Conservation (phyloP, 805 yeast genomes). For the Lipomyces anomalus region DNA sequence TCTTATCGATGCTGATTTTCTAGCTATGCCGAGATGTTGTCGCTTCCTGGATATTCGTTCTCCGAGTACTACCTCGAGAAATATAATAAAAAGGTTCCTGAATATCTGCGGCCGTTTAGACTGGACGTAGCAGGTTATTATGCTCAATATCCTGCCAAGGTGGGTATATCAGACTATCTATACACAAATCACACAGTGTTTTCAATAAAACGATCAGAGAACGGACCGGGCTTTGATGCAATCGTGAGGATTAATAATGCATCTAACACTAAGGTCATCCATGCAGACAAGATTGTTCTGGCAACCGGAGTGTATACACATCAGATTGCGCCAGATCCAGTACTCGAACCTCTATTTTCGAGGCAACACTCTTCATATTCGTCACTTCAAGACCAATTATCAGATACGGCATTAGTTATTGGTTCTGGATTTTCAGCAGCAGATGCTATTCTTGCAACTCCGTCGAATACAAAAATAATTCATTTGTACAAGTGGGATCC, state of each 20-base stretch:
- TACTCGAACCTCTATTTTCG: constrained; percentile 18
- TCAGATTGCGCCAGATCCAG: constrained; percentile 19
- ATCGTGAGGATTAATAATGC: constrained; percentile 12
- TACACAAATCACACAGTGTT: constrained; percentile 18
- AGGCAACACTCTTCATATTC: constrained; percentile 3
- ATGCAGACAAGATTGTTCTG: constrained; percentile 17
- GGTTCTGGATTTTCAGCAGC: constrained; percentile 36
- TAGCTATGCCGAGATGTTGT: constrained; percentile 34
- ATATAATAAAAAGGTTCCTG: constrained; percentile 12
- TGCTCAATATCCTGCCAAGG: constrained; percentile 26
- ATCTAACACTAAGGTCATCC: constrained; percentile 7
- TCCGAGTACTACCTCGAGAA: constrained; percentile 20
- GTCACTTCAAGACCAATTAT: constrained; percentile 3
- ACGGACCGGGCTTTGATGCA: constrained; percentile 8
- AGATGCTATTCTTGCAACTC: constrained; percentile 27
- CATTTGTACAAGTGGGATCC: constrained; percentile 31
- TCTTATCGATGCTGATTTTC: constrained; percentile 18
- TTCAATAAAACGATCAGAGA: constrained; percentile 13
- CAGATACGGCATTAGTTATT: constrained; percentile 23
- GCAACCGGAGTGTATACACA: constrained; percentile 30
- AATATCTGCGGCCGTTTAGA: constrained; percentile 29
- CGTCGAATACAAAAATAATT: constrained; percentile 9
- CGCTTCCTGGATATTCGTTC: constrained; percentile 32
- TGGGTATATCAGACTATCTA: constrained; percentile 24
- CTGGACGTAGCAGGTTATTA: constrained; percentile 30